Evolutionary conservation across 2,329 filamentous ascomycete species (phyloP).

Genomic region (Ambrosiella xylebori): DNA sequence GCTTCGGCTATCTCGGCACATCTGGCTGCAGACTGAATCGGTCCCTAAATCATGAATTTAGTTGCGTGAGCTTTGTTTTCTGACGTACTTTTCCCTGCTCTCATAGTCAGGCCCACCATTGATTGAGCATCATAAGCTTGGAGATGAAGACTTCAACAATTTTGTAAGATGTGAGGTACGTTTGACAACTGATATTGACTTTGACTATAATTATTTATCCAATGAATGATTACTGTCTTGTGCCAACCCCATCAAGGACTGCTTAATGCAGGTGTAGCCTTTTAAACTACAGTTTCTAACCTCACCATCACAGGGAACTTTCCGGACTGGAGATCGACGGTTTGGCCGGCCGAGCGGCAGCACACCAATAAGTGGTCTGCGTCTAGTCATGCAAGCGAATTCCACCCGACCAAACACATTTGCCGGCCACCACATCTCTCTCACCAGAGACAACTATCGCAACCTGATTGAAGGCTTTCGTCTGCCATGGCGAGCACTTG

Average conservation of each 20-base stretch:
- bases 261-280: background rate
- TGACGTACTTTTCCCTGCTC: background rate
- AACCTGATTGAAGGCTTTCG: constrained; percentile 37
- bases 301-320: constrained; percentile 30
- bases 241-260: too few relatives aligned
- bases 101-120: background rate
- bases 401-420: constrained; percentile 42
- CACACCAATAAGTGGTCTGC: constrained; percentile 31
- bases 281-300: background rate
- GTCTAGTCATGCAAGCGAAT: constrained; percentile 39
- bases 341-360: constrained; percentile 19
- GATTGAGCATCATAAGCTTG: constrained; percentile 13
- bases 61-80: constrained; percentile 5
- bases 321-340: constrained; percentile 23
- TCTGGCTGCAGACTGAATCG: background rate
- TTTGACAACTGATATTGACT: constrained; percentile 4
- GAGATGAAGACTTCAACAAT: constrained; percentile 36
- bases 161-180: constrained; percentile 34
- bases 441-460: constrained; percentile 32
- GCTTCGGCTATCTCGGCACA: background rate
- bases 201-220: background rate
- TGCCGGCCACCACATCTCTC: constrained; percentile 34
- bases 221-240: too few relatives aligned
- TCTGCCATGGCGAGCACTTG: constrained; percentile 39
- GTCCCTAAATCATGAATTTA: background rate